Evolutionary conservation across 495 filamentous ascomycete species (phyloP), one percentile per base, ranked within the genome.

Genomic region (Filosporella fistucella): DNA sequence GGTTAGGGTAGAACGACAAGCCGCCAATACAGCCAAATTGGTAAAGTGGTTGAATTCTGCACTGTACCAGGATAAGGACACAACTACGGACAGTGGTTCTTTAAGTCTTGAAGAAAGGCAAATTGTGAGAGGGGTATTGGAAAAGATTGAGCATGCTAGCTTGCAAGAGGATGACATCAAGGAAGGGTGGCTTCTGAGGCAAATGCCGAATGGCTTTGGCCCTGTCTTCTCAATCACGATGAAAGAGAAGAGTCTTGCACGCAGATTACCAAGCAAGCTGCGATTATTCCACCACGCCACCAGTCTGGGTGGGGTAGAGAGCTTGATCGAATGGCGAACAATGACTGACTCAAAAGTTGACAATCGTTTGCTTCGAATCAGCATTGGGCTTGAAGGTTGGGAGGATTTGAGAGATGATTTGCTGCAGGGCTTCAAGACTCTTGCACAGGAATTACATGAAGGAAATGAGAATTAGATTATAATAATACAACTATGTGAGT

Each of bases 141-240:
- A 57, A 2, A 64, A 75, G 54, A 71, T 96, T 17, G 71, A 74
- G 56, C 91, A 97, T 67, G 87, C 89, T 1, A 85, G 78, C 56
- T 59, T 91, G 51, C 89, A 95, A 68, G 59, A 69, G 30, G 68
- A 68, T 32, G 71, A 75, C 59, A 62, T 72, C 62, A 43, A 59
- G 22, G 76, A 77, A 45, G 75, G 70, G 17, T 98, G 91, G 91
- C 60, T 97, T 63, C 56, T 66, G 60, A 74, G 77, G 67, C 93
- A 97, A 71, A 96, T 98, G 93, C 91, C 91, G 12, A 78, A 80
- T 51, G 93, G 93, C 0, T 95, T 79, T 58, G 90, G 90, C 0
- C 85, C 93, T 3, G 93, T 98, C 8, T 98, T 97, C 58, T 71
- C 85, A 1, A 74, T 96, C 30, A 68, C 63, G 12, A 77, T 88